phyloP scores from a whole-genome alignment of 768 basidiomycete genomes.

The Amanita jacksonii region DNA sequence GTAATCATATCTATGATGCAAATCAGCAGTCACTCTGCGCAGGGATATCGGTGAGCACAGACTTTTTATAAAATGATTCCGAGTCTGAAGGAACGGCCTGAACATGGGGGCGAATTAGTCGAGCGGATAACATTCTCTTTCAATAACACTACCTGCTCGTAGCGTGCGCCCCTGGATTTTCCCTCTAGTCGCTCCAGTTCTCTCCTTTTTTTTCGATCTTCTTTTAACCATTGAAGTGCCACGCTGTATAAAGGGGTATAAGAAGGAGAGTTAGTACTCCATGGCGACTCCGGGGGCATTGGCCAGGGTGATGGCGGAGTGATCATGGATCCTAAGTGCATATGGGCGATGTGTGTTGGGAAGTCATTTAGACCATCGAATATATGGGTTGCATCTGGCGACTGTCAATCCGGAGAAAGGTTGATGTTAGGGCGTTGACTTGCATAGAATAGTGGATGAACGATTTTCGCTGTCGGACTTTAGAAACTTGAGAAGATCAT shows the following conservation, averaged over 20 bases:
- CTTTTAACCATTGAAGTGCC: constrained; percentile 81
- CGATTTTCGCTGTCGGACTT: constrained; percentile 71
- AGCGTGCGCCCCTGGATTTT: constrained; percentile 53
- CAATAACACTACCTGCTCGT: constrained; percentile 34
- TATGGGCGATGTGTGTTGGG: constrained; percentile 89
- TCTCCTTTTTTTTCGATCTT: constrained; percentile 63
- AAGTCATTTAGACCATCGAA: constrained; percentile 89
- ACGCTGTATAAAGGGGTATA: constrained; percentile 49
- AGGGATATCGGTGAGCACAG: constrained; percentile 21
- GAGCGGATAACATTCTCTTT: not conserved
- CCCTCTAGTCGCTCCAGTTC: constrained; percentile 47
- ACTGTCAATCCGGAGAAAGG: constrained; percentile 6
- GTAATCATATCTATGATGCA: constrained; percentile 30
- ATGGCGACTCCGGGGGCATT: constrained; percentile 19
- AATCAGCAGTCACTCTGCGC: not conserved
- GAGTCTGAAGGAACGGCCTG: constrained; percentile 63
- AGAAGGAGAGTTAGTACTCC: constrained; percentile 14
- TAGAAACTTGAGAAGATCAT: constrained; percentile 84
- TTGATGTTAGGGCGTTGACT: constrained; percentile 17
- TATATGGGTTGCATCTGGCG: constrained; percentile 89
- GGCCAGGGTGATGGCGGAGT: constrained; percentile 68
- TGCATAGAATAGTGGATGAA: constrained; percentile 82
- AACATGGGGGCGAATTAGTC: constrained; percentile 9
- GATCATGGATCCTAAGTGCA: constrained; percentile 74
- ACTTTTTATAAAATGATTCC: constrained; percentile 84